Percentiles rank a stretch among this genome's conserved stretches.
These are phyloP conservation scores for Suaeda aralocaspica DNA, from an alignment of 148 eudicot genomes.

Conservation along the genomic window DNA sequence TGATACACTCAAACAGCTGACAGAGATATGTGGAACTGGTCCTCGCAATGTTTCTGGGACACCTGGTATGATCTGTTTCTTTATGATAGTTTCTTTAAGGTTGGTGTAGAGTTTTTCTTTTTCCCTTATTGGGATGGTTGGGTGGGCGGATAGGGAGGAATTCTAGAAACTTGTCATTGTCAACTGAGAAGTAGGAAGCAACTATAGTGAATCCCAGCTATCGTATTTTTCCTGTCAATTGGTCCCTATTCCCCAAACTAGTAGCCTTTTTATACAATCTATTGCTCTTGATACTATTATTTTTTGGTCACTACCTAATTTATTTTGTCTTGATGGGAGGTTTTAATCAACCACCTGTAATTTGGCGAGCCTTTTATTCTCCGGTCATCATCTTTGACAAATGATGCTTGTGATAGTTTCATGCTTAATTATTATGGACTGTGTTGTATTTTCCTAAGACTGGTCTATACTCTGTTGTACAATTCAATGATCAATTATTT, in stretches of 20 bases:
- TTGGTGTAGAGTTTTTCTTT: not conserved
- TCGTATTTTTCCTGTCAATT: not conserved
- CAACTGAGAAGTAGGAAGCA: not conserved
- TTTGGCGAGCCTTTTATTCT: too few species aligned
- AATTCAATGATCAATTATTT: too few species aligned
- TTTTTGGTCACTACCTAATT: not conserved
- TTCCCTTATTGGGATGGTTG: not conserved
- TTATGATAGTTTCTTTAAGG: not conserved
- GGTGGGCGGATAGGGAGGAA: not conserved
- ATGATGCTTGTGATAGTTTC: not conserved
- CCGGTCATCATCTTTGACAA: too few species aligned
- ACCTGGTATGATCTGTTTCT: slow-evolving; percentile 39
- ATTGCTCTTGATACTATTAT: not conserved
- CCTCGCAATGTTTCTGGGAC: slow-evolving; percentile 54
- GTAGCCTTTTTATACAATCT: not conserved
- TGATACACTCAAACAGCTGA: slow-evolving; percentile 61
- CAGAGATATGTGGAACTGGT: slow-evolving; percentile 90
- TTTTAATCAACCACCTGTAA: too few species aligned
- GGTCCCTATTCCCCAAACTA: too few species aligned
- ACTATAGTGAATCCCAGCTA: not conserved
- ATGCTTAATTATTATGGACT: not conserved
- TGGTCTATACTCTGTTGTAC: too few species aligned
- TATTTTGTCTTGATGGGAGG: too few species aligned
- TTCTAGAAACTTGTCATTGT: not conserved
- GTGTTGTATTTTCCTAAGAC: not conserved